phyloP scores from a whole-genome alignment of 1,139 yeast species.

The Lodderomyces orthopsilosis region DNA sequence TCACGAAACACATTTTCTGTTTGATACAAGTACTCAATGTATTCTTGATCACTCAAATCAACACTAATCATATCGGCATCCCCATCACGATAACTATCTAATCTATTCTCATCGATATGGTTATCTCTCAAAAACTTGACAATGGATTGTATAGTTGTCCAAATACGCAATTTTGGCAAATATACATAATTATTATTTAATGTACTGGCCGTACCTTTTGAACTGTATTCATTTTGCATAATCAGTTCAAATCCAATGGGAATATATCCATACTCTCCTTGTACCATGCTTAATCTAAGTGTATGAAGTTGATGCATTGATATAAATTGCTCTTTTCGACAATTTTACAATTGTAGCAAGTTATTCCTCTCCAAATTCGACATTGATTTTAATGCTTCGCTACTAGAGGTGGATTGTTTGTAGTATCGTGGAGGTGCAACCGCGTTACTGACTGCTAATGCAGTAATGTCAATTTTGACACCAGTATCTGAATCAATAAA shows the following conservation, averaged over 20 bases:
- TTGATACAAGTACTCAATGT: conserved; percentile 22
- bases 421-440: conserved; percentile 30
- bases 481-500: conserved; percentile 78
- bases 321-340: conserved; percentile 46
- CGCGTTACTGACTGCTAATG: conserved; percentile 42
- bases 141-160: conserved; percentile 24
- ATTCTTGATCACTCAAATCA: conserved; percentile 29
- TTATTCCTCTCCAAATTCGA: conserved; percentile 19
- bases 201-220: conserved; percentile 19
- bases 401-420: conserved; percentile 1
- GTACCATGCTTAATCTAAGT: conserved; percentile 26
- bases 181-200: conserved; percentile 25
- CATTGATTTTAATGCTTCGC: conserved; percentile 16
- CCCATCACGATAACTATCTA: conserved; percentile 4
- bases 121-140: conserved; percentile 16
- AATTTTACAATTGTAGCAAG: conserved; percentile 33
- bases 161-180: conserved; percentile 25
- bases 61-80: conserved; percentile 13
- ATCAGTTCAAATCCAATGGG: conserved; percentile 28
- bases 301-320: conserved; percentile 31
- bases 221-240: conserved; percentile 29
- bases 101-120: background rate
- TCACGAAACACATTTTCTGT: conserved; percentile 24
- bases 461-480: conserved; percentile 67
- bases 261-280: conserved; percentile 34